phyloP scores from a whole-genome alignment of 768 basidiomycete species.

The Mrakia blollopis region DNA sequence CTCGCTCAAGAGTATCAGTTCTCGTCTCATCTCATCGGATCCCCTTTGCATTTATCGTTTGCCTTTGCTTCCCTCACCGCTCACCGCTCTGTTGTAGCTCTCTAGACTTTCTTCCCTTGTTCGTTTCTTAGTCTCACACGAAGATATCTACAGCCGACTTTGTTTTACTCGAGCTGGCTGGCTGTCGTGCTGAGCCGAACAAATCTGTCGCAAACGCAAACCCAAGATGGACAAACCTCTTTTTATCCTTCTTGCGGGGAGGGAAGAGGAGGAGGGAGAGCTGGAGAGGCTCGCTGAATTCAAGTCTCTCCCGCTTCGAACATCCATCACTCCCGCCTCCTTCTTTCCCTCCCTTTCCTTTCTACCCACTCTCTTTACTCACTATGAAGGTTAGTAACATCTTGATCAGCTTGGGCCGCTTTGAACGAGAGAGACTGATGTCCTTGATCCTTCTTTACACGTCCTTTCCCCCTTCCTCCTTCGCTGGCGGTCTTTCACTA shows the following conservation, averaged over 20 bases:
- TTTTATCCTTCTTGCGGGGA: background rate
- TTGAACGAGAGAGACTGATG: background rate
- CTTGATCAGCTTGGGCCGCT: background rate
- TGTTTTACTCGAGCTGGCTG: no score
- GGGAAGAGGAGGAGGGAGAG: background rate
- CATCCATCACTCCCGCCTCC: slow-evolving; percentile 1
- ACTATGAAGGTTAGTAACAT: slow-evolving; percentile 5
- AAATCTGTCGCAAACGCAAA: no score
- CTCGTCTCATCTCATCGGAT: no score
- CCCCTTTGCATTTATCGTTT: background rate
- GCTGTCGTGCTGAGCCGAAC: no score
- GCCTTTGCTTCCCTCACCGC: background rate
- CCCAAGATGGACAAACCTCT: no score
- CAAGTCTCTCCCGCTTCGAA: background rate
- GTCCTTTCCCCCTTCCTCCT: background rate
- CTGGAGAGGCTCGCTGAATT: background rate
- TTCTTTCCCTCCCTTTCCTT: background rate
- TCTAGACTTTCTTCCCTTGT: no score
- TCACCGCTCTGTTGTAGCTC: background rate
- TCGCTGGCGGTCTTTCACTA: background rate
- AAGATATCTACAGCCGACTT: no score
- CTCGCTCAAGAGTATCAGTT: no score
- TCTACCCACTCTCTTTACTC: background rate
- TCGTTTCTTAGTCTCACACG: no score
- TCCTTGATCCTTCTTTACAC: background rate